phyloP scores from a whole-genome alignment of 257 asterid species.

The Linaria vulgaris region DNA sequence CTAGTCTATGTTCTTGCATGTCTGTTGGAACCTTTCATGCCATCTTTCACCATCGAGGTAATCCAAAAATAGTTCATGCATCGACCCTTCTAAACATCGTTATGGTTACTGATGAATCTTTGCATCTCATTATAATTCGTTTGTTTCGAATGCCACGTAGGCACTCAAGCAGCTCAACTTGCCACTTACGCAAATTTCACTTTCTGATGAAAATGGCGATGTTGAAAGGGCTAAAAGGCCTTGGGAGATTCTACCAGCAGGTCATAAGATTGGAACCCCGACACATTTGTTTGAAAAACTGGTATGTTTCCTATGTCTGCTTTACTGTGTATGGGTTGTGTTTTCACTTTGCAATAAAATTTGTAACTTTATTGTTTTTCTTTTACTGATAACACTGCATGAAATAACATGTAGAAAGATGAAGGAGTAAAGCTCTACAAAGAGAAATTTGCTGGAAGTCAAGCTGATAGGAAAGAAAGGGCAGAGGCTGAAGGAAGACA shows the following conservation, averaged over 20 bases:
- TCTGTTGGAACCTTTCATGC: constrained; percentile 93
- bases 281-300: constrained; percentile 73
- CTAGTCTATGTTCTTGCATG: constrained; percentile 90
- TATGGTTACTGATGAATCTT: constrained; percentile 5
- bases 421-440: constrained; percentile 63
- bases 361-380: constrained; percentile 20
- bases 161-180: constrained; percentile 94
- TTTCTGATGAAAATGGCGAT: constrained; percentile 67
- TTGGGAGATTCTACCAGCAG: constrained; percentile 79
- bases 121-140: constrained; percentile 16
- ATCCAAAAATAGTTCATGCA: constrained; percentile 14
- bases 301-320: constrained; percentile 48
- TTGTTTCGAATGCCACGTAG: constrained; percentile 35
- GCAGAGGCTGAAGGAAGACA: constrained; percentile 60
- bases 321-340: constrained; percentile 11
- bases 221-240: constrained; percentile 75
- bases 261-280: constrained; percentile 89
- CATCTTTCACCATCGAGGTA: constrained; percentile 85
- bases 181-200: constrained; percentile 62
- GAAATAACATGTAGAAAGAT: constrained; percentile 60
- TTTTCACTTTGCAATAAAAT: constrained; percentile 11
- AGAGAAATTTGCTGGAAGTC: constrained; percentile 86
- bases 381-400: constrained; percentile 25
- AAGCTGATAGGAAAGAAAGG: constrained; percentile 75
- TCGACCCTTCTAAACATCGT: constrained; percentile 1